phyloP scores from a whole-genome alignment of 2,329 filamentous ascomycete genomes.

The Trichoderma citrinoviride region DNA sequence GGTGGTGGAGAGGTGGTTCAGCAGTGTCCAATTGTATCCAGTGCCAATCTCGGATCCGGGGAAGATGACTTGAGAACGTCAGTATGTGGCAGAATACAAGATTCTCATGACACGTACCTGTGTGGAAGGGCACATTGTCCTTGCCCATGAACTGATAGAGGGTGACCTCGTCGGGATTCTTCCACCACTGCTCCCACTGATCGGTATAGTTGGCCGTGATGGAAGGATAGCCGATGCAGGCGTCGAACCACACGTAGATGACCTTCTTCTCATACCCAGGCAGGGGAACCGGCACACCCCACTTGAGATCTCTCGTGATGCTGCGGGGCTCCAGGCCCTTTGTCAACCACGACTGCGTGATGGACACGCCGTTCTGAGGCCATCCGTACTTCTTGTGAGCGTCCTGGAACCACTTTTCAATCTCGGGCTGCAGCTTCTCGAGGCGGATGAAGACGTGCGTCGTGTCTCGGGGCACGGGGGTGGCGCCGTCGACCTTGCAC shows the following conservation, averaged over 20 bases:
- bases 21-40: conserved; percentile 80
- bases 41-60: conserved; percentile 84
- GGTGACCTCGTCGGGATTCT: conserved; percentile 80
- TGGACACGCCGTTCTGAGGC: conserved; percentile 71
- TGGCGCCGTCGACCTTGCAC: conserved; percentile 86
- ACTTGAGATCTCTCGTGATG: conserved; percentile 89
- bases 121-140: conserved; percentile 63
- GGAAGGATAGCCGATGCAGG: conserved; percentile 91
- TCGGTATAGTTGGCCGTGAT: conserved; percentile 88
- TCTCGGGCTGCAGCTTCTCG: conserved; percentile 74
- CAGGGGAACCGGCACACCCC: conserved; percentile 65
- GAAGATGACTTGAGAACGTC: conserved; percentile 57
- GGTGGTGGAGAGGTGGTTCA: conserved; percentile 83
- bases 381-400: conserved; percentile 72
- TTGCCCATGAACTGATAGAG: conserved; percentile 97
- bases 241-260: conserved; percentile 91
- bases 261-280: conserved; percentile 62
- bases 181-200: conserved; percentile 94
- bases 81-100: too few relatives aligned
- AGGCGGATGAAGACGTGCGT: conserved; percentile 90
- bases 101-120: conserved; percentile 50
- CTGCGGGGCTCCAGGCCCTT: conserved; percentile 82
- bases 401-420: conserved; percentile 74
- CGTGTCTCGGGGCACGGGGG: conserved; percentile 75
- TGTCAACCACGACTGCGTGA: conserved; percentile 77